A percentile compares a stretch with the other conserved stretches of the same genome.
Conservation (phyloP, 345 rosid species). For the Bruguiera sexangula region DNA sequence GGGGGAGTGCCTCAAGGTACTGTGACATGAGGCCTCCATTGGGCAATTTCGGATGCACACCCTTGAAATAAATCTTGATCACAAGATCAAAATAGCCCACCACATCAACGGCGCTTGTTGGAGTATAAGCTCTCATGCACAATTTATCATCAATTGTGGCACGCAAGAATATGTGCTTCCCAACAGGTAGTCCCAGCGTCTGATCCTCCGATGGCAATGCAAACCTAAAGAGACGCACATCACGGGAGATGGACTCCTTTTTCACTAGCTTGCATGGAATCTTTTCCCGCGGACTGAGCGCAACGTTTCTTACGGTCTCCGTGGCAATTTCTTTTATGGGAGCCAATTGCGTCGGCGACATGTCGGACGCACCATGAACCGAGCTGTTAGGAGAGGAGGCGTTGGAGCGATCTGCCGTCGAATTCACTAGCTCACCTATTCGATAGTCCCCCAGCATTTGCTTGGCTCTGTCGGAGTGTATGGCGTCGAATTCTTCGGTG, state of each 20-base stretch:
- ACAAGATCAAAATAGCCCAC: conserved; percentile 78
- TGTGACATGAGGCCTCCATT: conserved; percentile 90
- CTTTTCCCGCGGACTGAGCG: conserved; percentile 80
- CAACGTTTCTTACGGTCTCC: conserved; percentile 26
- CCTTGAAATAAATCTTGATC: conserved; percentile 74
- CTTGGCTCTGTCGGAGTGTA: conserved; percentile 91
- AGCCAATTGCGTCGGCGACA: conserved; percentile 29
- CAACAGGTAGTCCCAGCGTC: conserved; percentile 67
- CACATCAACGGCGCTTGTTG: conserved; percentile 57
- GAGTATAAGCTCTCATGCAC: conserved; percentile 88
- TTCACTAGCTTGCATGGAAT: conserved; percentile 66
- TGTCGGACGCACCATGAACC: conserved; percentile 52
- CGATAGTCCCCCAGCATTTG: conserved; percentile 69
- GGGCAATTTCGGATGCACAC: conserved; percentile 70
- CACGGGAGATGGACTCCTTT: conserved; percentile 68
- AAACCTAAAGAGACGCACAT: conserved; percentile 61
- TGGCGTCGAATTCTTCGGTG: conserved; percentile 92
- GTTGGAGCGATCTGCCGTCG: conserved; percentile 48
- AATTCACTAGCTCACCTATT: conserved; percentile 61
- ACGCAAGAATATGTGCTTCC: conserved; percentile 81
- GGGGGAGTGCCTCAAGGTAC: conserved; percentile 54
- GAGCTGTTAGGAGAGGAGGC: conserved; percentile 65
- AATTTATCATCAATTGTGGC: conserved; percentile 62
- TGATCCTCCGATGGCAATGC: conserved; percentile 72
- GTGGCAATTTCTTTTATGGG: conserved; percentile 60